Evolutionary conservation across 176 grass and related monocot species (phyloP), one percentile per base, ranked within the genome.

Genomic region (Eragrostis nindensis): DNA sequence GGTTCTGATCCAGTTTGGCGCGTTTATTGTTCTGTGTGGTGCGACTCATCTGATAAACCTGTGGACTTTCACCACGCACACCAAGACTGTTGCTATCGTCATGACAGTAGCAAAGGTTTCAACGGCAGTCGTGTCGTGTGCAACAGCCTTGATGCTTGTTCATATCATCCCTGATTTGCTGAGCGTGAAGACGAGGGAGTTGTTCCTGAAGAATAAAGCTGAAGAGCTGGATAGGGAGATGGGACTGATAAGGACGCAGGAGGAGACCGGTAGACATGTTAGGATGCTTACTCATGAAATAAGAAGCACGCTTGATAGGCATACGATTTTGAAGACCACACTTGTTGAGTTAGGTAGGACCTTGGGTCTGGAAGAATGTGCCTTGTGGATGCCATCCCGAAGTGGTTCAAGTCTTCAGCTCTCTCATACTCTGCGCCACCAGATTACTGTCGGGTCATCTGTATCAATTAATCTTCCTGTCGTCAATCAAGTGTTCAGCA

Each of bases 1-100:
- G 86, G 89, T 97, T 0, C 26, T 97, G 21, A 84, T 94, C 60
- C 94, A 87, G 70, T 97, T 97, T 71, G 88, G 89, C 46, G 84
- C 86, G 0, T 97, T 97, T 61, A 97, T 97, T 62, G 80, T 97
- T 77, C 91, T 97, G 2, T 97, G 94, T 38, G 94, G 94, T 2
- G 85, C 89, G 0, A 97, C 89, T 9, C 94, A 97, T 50, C 84
- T 97, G 24, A 86, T 94, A 54, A 97, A 84, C 67, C 61, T 97
- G 17, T 97, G 91, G 91, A 86, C 88, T 45, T 88, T 86, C 68
- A 80, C 82, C 17, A 78, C 81, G 1, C 85, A 94, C 62, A 84
- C 87, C 0, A 87, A 76, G 77, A 84, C 87, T 0, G 79, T 90
- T 14, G 82, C 87, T 2, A 70, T 87, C 3, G 73, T 90, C 29